Conservation (phyloP, 202 grass and related monocot species). For the Setaria italica region DNA sequence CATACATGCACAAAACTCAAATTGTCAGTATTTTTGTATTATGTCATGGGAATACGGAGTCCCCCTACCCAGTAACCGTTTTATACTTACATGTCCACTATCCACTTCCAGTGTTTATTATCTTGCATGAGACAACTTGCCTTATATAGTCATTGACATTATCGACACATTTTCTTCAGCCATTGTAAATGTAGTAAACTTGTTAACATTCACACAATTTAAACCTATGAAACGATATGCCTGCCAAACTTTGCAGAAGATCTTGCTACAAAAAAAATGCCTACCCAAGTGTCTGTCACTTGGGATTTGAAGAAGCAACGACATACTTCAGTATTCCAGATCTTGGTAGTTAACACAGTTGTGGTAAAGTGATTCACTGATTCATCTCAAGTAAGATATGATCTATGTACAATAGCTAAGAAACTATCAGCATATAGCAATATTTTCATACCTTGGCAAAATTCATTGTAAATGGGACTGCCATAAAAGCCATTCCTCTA, state of each 20-base stretch:
- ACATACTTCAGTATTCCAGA: conserved; percentile 14
- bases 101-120: neutral
- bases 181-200: neutral
- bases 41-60: neutral
- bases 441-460: conserved; percentile 68
- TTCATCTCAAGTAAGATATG: conserved; percentile 31
- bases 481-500: conserved; percentile 68
- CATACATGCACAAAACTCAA: neutral
- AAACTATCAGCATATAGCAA: conserved; percentile 22
- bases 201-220: neutral
- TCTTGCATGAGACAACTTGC: neutral
- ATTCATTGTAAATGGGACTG: conserved; percentile 69
- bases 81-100: neutral
- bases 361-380: conserved; percentile 1
- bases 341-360: conserved; percentile 10
- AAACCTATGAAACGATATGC: conserved; percentile 8
- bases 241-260: neutral
- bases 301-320: neutral
- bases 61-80: neutral
- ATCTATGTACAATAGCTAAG: neutral
- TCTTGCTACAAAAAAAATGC: neutral
- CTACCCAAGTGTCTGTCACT: conserved; percentile 7
- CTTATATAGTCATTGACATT: conserved; percentile 33
- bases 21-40: neutral
- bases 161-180: neutral